These are phyloP conservation scores for Mycena belliarum DNA, from an alignment of 768 basidiomycete species.

Conservation along the genomic window DNA sequence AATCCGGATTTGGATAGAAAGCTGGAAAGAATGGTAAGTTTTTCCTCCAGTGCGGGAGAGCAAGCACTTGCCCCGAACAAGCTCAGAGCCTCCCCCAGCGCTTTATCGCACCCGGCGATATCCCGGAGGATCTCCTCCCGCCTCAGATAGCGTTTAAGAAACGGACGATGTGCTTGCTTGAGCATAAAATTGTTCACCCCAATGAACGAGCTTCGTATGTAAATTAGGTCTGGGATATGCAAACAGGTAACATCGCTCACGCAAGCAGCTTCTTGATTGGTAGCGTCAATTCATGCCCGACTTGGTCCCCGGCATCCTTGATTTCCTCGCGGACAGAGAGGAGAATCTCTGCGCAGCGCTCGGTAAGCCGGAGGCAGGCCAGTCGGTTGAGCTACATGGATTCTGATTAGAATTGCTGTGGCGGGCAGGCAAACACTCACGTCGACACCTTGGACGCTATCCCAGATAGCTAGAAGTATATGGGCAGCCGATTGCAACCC, in stretches of 20 bases:
- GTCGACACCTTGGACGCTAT: conserved; percentile 52
- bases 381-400: conserved; percentile 52
- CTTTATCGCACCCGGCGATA: conserved; percentile 52
- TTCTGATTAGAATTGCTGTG: neutral
- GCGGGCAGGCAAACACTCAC: conserved; percentile 37
- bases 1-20: conserved; percentile 50
- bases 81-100: conserved; percentile 57
- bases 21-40: conserved; percentile 22
- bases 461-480: conserved; percentile 55
- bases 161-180: conserved; percentile 65
- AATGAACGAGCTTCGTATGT: conserved; percentile 9
- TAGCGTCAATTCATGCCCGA: conserved; percentile 41
- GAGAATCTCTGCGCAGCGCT: conserved; percentile 61
- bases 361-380: conserved; percentile 59
- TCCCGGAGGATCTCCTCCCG: conserved; percentile 65
- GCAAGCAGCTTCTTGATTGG: conserved; percentile 50
- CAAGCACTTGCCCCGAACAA: conserved; percentile 50
- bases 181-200: conserved; percentile 19
- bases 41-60: neutral
- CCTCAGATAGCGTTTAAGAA: conserved; percentile 77
- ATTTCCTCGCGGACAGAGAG: conserved; percentile 57
- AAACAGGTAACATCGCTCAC: conserved; percentile 27
- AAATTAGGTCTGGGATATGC: neutral
- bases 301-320: conserved; percentile 41
- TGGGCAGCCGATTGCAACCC: conserved; percentile 52